These are phyloP conservation scores for Trichoderma koningiopsis DNA, from an alignment of 2,329 filamentous ascomycete species.

Conservation along the genomic window DNA sequence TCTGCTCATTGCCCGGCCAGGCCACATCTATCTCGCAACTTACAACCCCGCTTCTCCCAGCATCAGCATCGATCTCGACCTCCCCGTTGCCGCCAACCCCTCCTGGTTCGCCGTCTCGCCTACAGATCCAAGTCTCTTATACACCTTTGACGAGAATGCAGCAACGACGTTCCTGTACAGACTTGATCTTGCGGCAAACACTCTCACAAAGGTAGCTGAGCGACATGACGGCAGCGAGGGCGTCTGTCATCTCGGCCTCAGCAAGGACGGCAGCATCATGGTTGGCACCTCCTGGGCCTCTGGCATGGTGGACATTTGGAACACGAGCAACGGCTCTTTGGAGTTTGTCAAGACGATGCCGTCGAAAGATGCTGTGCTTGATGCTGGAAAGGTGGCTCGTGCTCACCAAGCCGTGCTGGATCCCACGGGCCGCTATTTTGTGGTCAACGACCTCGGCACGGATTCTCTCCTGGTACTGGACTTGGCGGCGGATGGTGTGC, in stretches of 20 bases:
- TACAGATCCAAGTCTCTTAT: slow-evolving; percentile 41
- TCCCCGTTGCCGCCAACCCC: slow-evolving; percentile 42
- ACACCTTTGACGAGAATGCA: slow-evolving; percentile 52
- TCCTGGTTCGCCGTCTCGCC: slow-evolving; percentile 51
- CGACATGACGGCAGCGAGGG: slow-evolving; percentile 43
- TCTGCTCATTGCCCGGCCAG: slow-evolving; percentile 47
- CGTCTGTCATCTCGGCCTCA: slow-evolving; percentile 53
- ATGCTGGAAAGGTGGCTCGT: slow-evolving; percentile 40
- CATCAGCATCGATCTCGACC: slow-evolving; percentile 35
- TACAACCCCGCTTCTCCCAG: slow-evolving; percentile 46
- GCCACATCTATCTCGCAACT: slow-evolving; percentile 45
- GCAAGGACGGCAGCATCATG: slow-evolving; percentile 47
- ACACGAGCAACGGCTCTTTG: slow-evolving; percentile 41
- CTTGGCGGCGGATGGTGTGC: slow-evolving; percentile 39
- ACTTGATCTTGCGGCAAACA: slow-evolving; percentile 39
- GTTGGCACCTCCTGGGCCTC: slow-evolving; percentile 48
- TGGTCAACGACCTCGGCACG: slow-evolving; percentile 52
- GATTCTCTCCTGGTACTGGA: slow-evolving; percentile 51
- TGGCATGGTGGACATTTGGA: slow-evolving; percentile 50
- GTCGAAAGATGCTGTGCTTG: slow-evolving; percentile 30
- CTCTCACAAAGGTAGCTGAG: slow-evolving; percentile 31
- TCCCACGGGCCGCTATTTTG: slow-evolving; percentile 52
- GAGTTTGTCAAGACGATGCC: slow-evolving; percentile 45
- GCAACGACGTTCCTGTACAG: slow-evolving; percentile 43
- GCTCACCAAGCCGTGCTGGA: slow-evolving; percentile 54